phyloP scores from a whole-genome alignment of 2,329 filamentous ascomycete species.

The Fusarium brachygibbosum region DNA sequence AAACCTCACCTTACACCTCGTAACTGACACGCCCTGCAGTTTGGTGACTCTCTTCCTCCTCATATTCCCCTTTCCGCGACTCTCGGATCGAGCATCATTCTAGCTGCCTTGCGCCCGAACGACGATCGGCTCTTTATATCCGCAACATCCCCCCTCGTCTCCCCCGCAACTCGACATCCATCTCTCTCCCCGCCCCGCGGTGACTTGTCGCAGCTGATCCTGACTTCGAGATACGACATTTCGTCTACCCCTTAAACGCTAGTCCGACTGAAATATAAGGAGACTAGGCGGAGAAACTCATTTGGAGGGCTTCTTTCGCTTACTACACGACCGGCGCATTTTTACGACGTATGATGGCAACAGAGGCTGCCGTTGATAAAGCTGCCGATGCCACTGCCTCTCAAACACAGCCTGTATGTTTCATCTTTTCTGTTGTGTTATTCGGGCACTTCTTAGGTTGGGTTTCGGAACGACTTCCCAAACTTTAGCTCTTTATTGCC shows the following conservation, averaged over 20 bases:
- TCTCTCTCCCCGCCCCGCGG: slow-evolving; percentile 42
- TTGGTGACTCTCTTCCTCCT: slow-evolving; percentile 30
- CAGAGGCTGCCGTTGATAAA: slow-evolving; percentile 69
- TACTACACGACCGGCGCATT: slow-evolving; percentile 52
- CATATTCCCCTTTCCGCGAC: slow-evolving; percentile 30
- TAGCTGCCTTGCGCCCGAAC: slow-evolving; percentile 15
- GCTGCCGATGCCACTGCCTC: slow-evolving; percentile 67
- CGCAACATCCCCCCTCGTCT: slow-evolving; percentile 17
- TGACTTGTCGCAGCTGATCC: slow-evolving; percentile 38
- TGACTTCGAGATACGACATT: slow-evolving; percentile 28
- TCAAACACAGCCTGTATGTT: slow-evolving; percentile 62
- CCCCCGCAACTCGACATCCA: slow-evolving; percentile 22
- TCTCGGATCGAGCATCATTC: slow-evolving; percentile 27
- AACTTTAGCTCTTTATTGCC: background rate
- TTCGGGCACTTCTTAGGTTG: background rate
- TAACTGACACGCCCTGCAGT: slow-evolving; percentile 40
- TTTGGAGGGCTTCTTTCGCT: slow-evolving; percentile 49
- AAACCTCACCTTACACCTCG: slow-evolving; percentile 46
- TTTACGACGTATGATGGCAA: slow-evolving; percentile 74
- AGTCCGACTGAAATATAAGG: slow-evolving; percentile 30
- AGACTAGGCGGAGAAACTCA: slow-evolving; percentile 44
- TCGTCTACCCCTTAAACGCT: slow-evolving; percentile 33
- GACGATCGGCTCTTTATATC: slow-evolving; percentile 29
- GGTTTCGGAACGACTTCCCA: background rate
- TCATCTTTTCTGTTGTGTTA: background rate